These are phyloP conservation scores for Dalbergia oliveri DNA, from an alignment of 306 rosid species.

Conservation along the genomic window DNA sequence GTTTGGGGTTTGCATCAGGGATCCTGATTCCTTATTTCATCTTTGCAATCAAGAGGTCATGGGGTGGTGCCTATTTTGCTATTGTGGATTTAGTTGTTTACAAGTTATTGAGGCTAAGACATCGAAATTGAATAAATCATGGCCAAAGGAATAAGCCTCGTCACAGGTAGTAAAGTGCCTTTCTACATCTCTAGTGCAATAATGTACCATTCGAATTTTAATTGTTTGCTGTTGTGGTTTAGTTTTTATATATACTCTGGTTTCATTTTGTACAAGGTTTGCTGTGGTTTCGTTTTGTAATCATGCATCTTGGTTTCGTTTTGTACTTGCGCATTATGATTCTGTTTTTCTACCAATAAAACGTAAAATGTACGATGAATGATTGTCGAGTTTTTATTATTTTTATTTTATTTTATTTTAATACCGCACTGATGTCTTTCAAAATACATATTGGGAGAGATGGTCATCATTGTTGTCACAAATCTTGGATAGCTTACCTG, in stretches of 20 bases:
- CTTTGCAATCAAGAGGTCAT: slow-evolving; percentile 46
- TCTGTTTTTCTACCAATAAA: no score
- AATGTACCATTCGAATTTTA: neutral
- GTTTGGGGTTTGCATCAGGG: slow-evolving; percentile 61
- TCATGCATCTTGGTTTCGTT: no score
- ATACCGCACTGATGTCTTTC: no score
- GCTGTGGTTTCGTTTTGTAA: no score
- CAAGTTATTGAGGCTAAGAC: neutral
- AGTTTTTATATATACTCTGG: neutral
- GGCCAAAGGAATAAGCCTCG: neutral
- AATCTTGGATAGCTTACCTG: no score
- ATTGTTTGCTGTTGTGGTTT: neutral
- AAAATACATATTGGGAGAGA: no score
- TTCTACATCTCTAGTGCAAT: neutral
- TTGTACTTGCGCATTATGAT: no score
- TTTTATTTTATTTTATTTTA: no score
- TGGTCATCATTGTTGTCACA: no score
- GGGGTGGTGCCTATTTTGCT: slow-evolving; percentile 54
- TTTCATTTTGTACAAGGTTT: no score
- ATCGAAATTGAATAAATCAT: neutral
- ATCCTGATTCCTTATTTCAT: slow-evolving; percentile 53
- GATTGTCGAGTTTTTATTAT: no score
- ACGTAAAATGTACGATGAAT: no score
- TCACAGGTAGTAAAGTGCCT: neutral
- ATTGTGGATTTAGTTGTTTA: slow-evolving; percentile 46